phyloP scores from a whole-genome alignment of 345 rosid species.

The Cardiospermum halicacabum region DNA sequence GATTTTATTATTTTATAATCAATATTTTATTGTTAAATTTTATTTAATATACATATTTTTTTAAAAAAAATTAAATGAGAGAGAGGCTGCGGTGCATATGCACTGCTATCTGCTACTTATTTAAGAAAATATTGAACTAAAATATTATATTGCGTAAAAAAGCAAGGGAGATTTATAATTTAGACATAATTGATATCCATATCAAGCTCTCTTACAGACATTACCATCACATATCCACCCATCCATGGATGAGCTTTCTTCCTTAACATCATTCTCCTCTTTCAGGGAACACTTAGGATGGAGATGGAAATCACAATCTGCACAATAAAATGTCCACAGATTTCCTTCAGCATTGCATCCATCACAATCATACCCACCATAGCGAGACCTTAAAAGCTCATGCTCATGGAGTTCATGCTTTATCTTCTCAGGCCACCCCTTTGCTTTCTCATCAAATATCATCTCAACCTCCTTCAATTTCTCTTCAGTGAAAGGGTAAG shows the following conservation, averaged over 20 bases:
- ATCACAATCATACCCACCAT: constrained; percentile 28
- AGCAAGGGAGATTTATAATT: too few relatives aligned
- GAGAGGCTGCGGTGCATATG: too few relatives aligned
- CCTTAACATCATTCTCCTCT: constrained; percentile 13
- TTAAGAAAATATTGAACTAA: too few relatives aligned
- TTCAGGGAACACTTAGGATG: constrained; percentile 52
- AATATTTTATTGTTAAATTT: too few relatives aligned
- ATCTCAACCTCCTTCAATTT: constrained; percentile 43
- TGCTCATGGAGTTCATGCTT: constrained; percentile 62
- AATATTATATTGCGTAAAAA: too few relatives aligned
- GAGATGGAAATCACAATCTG: constrained; percentile 63
- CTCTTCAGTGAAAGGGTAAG: constrained; percentile 66
- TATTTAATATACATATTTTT: too few relatives aligned
- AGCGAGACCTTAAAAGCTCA: constrained; percentile 44
- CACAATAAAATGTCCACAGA: constrained; percentile 51
- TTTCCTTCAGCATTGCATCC: constrained; percentile 36
- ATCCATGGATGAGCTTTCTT: constrained; percentile 21
- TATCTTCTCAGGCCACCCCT: constrained; percentile 72
- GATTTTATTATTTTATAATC: too few relatives aligned
- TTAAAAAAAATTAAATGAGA: too few relatives aligned
- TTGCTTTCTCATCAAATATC: constrained; percentile 40
- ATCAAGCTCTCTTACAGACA: constrained; percentile 43
- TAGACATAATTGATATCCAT: background rate
- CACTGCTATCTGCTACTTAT: too few relatives aligned
- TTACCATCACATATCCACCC: constrained; percentile 63